Base-by-base conservation (phyloP, 176 grass and related monocot species). In the Elymus sibiricus region DNA sequence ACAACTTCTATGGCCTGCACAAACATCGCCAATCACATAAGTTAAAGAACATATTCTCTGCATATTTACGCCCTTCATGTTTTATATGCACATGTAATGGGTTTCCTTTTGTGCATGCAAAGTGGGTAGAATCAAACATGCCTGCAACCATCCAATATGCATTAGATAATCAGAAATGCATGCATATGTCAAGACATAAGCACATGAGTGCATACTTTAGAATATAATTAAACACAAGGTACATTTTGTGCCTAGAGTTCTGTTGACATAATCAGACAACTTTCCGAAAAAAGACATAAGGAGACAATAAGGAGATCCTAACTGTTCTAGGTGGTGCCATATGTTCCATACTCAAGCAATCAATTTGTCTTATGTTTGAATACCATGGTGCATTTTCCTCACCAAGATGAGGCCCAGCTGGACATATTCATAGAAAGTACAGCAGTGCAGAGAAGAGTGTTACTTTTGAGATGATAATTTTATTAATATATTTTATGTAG, bases 1-100 rank as follows among this genome's bases (percentile, higher is more conserved):
- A 96, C 94, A 11, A 95, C 93, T 71, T 95, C 93, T 83, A 95
- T 95, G 70, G 93, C 90, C 93, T 95, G 84, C 82, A 80, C 79
- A 80, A 7, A 70, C 24, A 89, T 59, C 81, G 47, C 73, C 70
- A 90, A 83, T 62, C 70, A 26, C 16, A 47, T 86, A 53, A 85
- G 60, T 58, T 11, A 68, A 43, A 25, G 68, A n/a, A 11, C 29
- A 14, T 43, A 44, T 31, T 24, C 11, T 64, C 7, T 72, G 63
- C 62, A 1, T 32, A 84, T 70, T 70, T 47, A 64, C 22, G 27
- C 90, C 46, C 90, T 88, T 51, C 93, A 95, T 21, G 47, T 46
- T 66, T 27, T 6, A 64, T 1, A 13, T 37, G 15, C 37, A 88
- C 93, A 86, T 17, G 4, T 53, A 62, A 67, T 35, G 31, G 10